Percentiles rank a stretch among this genome's conserved stretches.
Conservation (phyloP, 768 basidiomycete species). For the Tylopilus vinaceipallidus region DNA sequence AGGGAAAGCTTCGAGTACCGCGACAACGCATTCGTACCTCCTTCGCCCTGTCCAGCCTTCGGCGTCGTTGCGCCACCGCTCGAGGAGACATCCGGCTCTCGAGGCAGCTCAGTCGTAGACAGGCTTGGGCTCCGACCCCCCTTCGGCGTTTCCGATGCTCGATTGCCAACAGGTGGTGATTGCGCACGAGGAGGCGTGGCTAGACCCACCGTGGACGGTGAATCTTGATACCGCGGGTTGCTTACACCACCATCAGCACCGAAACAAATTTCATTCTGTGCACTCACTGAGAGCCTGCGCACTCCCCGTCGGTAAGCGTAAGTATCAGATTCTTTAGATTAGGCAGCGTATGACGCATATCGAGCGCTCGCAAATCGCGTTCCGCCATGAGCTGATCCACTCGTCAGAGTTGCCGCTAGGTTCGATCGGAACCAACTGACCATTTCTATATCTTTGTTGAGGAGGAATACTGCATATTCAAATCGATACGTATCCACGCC, state of each 20-base stretch:
- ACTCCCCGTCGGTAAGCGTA: constrained; percentile 74
- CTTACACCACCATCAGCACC: constrained; percentile 18
- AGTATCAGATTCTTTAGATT: constrained; percentile 94
- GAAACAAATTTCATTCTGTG: neutral
- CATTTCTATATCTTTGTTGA: constrained; percentile 98
- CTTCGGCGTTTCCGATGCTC: constrained; percentile 27
- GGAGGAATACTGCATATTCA: constrained; percentile 93
- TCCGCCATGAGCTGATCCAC: constrained; percentile 79
- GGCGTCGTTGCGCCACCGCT: constrained; percentile 61
- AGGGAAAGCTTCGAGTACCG: constrained; percentile 46
- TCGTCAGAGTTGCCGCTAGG: constrained; percentile 3
- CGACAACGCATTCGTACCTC: constrained; percentile 27
- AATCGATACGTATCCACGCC: constrained; percentile 97
- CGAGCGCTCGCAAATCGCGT: constrained; percentile 82
- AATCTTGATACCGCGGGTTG: constrained; percentile 18
- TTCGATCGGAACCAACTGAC: constrained; percentile 37
- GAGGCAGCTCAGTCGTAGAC: constrained; percentile 21
- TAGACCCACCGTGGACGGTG: constrained; percentile 21
- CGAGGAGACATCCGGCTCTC: constrained; percentile 42
- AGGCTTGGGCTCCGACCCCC: constrained; percentile 19
- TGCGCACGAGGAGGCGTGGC: constrained; percentile 21
- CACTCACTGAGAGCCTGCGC: constrained; percentile 45
- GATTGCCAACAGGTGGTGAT: constrained; percentile 13
- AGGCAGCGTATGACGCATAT: constrained; percentile 93
- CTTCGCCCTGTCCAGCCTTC: constrained; percentile 37